Percentiles rank a stretch among this genome's conserved stretches.
Conservation (phyloP, 1,284 basidiomycete genomes). For the Heterobasidion occidentale region DNA sequence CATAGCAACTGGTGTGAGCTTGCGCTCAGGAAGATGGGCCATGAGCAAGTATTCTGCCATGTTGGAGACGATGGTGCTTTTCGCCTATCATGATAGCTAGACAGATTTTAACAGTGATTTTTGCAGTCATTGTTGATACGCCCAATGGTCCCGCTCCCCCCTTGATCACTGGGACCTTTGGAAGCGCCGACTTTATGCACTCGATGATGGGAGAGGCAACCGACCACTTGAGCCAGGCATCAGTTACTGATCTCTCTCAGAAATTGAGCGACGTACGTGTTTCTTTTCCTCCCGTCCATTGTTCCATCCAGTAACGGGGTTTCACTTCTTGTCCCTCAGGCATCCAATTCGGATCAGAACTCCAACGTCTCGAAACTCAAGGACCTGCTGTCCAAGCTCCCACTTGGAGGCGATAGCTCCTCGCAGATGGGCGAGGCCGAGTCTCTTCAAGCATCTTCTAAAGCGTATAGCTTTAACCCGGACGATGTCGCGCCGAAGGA, state of each 20-base stretch:
- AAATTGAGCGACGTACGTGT: constrained; percentile 45
- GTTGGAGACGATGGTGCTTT: constrained; percentile 65
- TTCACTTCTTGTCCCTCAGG: constrained; percentile 15
- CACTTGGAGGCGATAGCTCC: constrained; percentile 34
- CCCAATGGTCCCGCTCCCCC: constrained; percentile 71
- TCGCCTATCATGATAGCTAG: too few relatives aligned
- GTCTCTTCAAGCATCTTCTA: constrained; percentile 39
- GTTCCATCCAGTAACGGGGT: too few relatives aligned
- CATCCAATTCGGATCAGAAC: constrained; percentile 23
- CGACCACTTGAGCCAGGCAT: constrained; percentile 64
- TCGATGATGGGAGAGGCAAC: constrained; percentile 51
- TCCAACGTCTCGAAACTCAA: constrained; percentile 35
- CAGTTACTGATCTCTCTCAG: constrained; percentile 72
- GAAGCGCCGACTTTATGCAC: constrained; percentile 73
- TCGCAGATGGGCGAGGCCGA: constrained; percentile 47
- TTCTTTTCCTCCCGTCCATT: neutral
- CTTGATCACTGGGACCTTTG: constrained; percentile 81
- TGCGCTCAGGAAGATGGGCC: constrained; percentile 64
- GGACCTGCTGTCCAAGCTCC: constrained; percentile 42
- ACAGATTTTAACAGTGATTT: neutral
- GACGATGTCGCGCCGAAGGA: constrained; percentile 61
- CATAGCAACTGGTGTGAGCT: constrained; percentile 81
- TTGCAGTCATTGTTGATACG: constrained; percentile 48
- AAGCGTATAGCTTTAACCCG: constrained; percentile 50
- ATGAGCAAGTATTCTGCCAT: constrained; percentile 75